Percentiles rank a stretch among this genome's conserved stretches.
These are phyloP conservation scores for Colletotrichum neosansevieriae DNA, from an alignment of 2,329 filamentous ascomycete genomes.

Conservation along the genomic window DNA sequence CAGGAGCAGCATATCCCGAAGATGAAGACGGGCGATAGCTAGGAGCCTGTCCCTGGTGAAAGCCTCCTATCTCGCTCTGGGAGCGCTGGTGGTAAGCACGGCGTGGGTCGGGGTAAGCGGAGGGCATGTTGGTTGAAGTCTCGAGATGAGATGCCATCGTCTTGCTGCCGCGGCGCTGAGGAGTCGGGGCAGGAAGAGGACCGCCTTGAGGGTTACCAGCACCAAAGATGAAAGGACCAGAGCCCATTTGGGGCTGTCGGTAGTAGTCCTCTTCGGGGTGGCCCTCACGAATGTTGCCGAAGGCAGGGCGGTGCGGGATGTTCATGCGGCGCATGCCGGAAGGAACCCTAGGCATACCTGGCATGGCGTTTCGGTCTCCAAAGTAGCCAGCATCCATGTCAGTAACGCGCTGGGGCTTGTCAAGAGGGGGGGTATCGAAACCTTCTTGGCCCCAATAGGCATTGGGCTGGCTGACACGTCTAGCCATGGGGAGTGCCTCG, in stretches of 20 bases:
- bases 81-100: conserved; percentile 47
- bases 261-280: conserved; percentile 47
- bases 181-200: conserved; percentile 43
- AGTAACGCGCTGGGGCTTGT: conserved; percentile 47
- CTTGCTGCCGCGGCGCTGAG: conserved; percentile 42
- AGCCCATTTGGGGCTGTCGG: conserved; percentile 38
- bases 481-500: conserved; percentile 44
- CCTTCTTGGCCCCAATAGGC: conserved; percentile 40
- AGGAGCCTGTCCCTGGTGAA: conserved; percentile 38
- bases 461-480: conserved; percentile 46
- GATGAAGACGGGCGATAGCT: conserved; percentile 41
- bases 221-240: conserved; percentile 38
- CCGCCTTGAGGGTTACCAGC: conserved; percentile 36
- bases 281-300: conserved; percentile 51
- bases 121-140: conserved; percentile 33
- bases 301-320: conserved; percentile 42
- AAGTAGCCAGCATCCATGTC: conserved; percentile 42
- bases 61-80: conserved; percentile 45
- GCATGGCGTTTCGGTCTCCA: conserved; percentile 43
- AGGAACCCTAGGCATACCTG: conserved; percentile 35
- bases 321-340: conserved; percentile 43
- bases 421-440: conserved; percentile 41
- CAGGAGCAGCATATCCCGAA: conserved; percentile 32
- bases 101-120: conserved; percentile 41
- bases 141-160: conserved; percentile 43